Evolutionary conservation across 768 basidiomycete species (phyloP).

Genomic region (Lyophyllum decastes): DNA sequence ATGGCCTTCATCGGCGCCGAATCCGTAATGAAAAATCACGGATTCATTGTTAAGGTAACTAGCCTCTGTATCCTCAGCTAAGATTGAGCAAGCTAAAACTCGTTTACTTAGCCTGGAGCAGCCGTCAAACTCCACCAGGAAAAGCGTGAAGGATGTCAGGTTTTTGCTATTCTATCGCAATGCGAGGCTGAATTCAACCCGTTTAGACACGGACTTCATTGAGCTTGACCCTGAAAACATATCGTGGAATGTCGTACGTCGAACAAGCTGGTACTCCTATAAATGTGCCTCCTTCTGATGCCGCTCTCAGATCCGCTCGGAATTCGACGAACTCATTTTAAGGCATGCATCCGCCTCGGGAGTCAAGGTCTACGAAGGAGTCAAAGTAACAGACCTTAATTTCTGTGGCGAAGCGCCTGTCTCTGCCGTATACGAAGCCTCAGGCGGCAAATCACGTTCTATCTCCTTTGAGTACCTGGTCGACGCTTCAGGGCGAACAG

Average conservation of each 20-base stretch:
- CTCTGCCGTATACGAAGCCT: conserved; percentile 1
- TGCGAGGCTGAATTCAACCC: conserved; percentile 10
- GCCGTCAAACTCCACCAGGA: conserved; percentile 59
- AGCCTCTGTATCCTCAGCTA: neutral
- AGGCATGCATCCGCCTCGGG: conserved; percentile 52
- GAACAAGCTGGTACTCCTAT: conserved; percentile 23
- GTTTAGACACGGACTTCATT: conserved; percentile 59
- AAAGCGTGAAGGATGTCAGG: conserved; percentile 59
- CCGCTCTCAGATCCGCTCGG: conserved; percentile 49
- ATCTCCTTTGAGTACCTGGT: conserved; percentile 62
- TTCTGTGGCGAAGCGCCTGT: conserved; percentile 32
- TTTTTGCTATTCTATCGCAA: neutral
- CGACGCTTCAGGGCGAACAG: conserved; percentile 62
- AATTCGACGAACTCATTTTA: conserved; percentile 60
- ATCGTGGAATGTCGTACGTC: conserved; percentile 67
- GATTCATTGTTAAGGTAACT: conserved; percentile 31
- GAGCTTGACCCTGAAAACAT: conserved; percentile 46
- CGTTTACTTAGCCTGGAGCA: conserved; percentile 50
- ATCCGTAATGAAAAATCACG: conserved; percentile 27
- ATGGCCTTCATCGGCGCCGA: conserved; percentile 34
- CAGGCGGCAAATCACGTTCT: conserved; percentile 28
- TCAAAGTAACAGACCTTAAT: conserved; percentile 43
- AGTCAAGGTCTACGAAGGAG: conserved; percentile 48
- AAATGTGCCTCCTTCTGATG: neutral
- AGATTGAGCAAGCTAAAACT: conserved; percentile 14